A percentile compares a stretch with the other conserved stretches of the same genome.
Conservation (phyloP, 352 stramenopile genomes). For the Globisporangium orthogonon region DNA sequence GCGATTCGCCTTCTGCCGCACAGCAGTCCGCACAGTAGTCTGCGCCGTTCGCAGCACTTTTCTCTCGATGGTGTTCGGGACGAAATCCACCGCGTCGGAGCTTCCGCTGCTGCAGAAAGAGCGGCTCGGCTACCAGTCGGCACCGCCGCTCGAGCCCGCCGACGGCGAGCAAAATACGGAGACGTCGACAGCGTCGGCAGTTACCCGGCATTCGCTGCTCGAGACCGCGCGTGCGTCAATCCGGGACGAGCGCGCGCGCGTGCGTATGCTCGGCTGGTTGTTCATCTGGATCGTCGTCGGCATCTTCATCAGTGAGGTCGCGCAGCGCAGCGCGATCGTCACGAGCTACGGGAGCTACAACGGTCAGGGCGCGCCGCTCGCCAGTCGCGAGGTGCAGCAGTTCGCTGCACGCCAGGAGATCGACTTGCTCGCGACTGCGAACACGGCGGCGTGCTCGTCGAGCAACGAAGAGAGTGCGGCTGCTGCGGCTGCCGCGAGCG, state of each 20-base stretch:
- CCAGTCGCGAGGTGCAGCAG: conserved; percentile 20
- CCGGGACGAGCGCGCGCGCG: conserved; percentile 27
- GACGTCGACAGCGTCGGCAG: background rate
- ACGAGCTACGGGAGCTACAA: conserved; percentile 1
- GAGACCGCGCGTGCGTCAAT: conserved; percentile 14
- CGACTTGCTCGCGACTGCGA: conserved; percentile 38
- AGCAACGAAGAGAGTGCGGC: conserved; percentile 4
- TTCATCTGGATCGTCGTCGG: conserved; percentile 49
- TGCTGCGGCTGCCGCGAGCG: conserved; percentile 14
- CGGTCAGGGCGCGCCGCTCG: conserved; percentile 15
- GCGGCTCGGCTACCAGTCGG: conserved; percentile 4
- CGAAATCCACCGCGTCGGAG: conserved; percentile 6
- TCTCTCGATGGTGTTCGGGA: background rate
- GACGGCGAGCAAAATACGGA: background rate
- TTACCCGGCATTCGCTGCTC: conserved; percentile 2
- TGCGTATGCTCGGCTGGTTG: conserved; percentile 32
- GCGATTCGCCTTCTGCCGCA: background rate
- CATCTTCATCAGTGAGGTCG: conserved; percentile 28
- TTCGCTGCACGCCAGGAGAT: conserved; percentile 46
- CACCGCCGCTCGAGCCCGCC: background rate
- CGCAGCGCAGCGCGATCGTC: conserved; percentile 11
- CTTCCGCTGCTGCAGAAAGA: conserved; percentile 17
- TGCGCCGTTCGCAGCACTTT: too few relatives aligned
- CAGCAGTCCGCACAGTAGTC: too few relatives aligned
- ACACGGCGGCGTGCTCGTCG: conserved; percentile 18